Base-by-base conservation (phyloP, 2,329 filamentous ascomycete genomes). In the Colletotrichum sp. region DNA sequence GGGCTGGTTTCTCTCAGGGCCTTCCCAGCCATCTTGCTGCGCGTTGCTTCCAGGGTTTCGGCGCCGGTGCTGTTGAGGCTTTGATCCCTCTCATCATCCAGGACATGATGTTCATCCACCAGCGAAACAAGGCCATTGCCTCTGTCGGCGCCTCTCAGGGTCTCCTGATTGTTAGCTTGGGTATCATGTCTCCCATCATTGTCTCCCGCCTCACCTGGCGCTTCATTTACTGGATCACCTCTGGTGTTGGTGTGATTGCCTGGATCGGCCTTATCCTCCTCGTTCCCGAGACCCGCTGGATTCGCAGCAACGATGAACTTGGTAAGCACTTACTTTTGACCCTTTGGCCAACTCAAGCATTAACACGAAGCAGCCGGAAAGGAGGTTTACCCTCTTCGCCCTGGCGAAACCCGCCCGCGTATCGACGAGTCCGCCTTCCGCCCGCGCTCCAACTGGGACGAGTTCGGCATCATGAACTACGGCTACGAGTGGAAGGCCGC, bases 51-150 rank as follows among this genome's bases (percentile, higher is more conserved):
- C 81, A 85, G 75, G 85, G 83, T 0, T 77, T 86, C 11, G 85
- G 84, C 2, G 83, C 82, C 1, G 84, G 84, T 6, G 80, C 84
- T 0, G 82, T 84, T 19, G 83, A 85, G 75, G 83, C 84, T 1
- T 72, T 86, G 25, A 81, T 86, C 8, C 84, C 85, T 4, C 79
- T 86, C 13, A 83, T 86, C 36, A 81, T 85, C 2, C 84, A 86
- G 79, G 84, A 86, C 55, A 81, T 86, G 52, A 82, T 85, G 59
- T 86, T 86, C 36, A 81, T 85, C 22, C 84, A 86, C 70, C 80
- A 86, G 79, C 81, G 84, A 6, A 84, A 83, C 76, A 79, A 79
- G 68, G 84, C 81, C 13, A 81, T 85, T 52, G 81, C 84, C 12
- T 78, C 80, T 8, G 78, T 85, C 25, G 78, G 82, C 49, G 78